Conservation (phyloP, 495 filamentous ascomycete genomes). For the Annulohypoxylon maeteangense region DNA sequence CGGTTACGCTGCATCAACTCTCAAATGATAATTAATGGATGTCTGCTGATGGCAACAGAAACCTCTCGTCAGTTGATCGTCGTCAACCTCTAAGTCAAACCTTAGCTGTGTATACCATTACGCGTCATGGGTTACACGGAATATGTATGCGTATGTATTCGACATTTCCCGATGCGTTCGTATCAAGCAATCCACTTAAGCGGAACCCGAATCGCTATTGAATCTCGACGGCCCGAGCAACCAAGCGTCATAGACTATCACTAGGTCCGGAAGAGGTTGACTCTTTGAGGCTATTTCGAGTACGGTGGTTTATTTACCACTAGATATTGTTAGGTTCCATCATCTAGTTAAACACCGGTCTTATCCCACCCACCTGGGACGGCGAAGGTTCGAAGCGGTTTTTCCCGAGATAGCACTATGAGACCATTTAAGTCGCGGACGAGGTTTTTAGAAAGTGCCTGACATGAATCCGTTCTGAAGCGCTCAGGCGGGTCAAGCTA, state of each 20-base stretch:
- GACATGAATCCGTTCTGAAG: slow-evolving; percentile 23
- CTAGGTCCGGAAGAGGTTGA: background rate
- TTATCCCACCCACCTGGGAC: background rate
- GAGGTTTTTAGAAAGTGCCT: slow-evolving; percentile 17
- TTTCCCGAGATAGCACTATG: slow-evolving; percentile 34
- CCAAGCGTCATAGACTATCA: slow-evolving; percentile 1
- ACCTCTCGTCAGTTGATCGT: background rate
- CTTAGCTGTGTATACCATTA: background rate
- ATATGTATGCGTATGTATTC: background rate
- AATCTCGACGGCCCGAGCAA: background rate
- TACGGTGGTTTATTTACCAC: background rate
- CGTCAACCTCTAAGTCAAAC: background rate
- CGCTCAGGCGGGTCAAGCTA: slow-evolving; percentile 23
- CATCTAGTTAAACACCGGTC: slow-evolving; percentile 14
- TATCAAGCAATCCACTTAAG: slow-evolving; percentile 10
- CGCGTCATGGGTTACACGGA: slow-evolving; percentile 7
- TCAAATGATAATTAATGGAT: slow-evolving; percentile 14
- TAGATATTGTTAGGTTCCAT: slow-evolving; percentile 1
- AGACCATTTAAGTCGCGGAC: background rate
- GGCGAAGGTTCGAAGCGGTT: slow-evolving; percentile 20
- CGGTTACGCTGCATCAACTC: slow-evolving; percentile 6
- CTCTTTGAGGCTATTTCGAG: background rate
- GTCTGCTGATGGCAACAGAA: slow-evolving; percentile 14
- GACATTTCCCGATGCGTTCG: background rate
- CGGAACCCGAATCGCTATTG: background rate